Percentiles rank a stretch among this genome's conserved stretches.
These are phyloP conservation scores for Yamadazyma sp. DNA, from an alignment of 805 yeast species.

Conservation along the genomic window DNA sequence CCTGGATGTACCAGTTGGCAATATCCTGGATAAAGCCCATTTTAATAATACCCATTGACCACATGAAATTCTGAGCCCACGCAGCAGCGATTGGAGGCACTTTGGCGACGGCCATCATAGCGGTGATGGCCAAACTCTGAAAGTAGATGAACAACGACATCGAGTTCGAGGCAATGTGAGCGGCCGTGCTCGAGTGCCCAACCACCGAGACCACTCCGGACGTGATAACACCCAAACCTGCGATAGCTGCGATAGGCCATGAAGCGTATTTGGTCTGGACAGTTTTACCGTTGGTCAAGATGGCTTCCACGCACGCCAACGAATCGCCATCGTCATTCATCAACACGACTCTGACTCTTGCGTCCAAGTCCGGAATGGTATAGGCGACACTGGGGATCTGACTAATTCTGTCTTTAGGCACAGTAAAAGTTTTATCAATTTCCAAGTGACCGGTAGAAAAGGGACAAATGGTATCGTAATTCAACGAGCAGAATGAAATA, in stretches of 20 bases:
- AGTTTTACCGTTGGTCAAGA: constrained; percentile 82
- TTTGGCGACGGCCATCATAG: constrained; percentile 91
- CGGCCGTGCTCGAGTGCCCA: constrained; percentile 91
- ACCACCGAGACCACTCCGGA: constrained; percentile 84
- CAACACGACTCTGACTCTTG: constrained; percentile 75
- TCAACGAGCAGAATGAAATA: constrained; percentile 64
- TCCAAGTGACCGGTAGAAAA: constrained; percentile 84
- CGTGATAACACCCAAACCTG: constrained; percentile 83
- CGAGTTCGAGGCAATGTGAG: constrained; percentile 96
- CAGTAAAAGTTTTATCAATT: constrained; percentile 48
- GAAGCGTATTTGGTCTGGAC: constrained; percentile 90
- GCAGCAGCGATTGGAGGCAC: constrained; percentile 98
- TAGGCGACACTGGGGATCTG: constrained; percentile 82
- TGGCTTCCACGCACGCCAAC: constrained; percentile 91
- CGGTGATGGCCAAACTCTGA: constrained; percentile 86
- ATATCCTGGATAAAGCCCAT: constrained; percentile 76
- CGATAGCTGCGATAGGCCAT: constrained; percentile 93
- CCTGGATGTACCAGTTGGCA: constrained; percentile 90
- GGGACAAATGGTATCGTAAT: constrained; percentile 66
- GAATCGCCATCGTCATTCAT: constrained; percentile 47
- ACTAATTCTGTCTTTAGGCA: constrained; percentile 43
- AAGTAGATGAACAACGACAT: constrained; percentile 90
- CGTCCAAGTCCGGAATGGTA: constrained; percentile 92
- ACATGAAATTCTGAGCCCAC: constrained; percentile 95
- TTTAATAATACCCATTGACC: constrained; percentile 92